phyloP scores from a whole-genome alignment of 768 basidiomycete genomes.

The Trametes gibbosa region DNA sequence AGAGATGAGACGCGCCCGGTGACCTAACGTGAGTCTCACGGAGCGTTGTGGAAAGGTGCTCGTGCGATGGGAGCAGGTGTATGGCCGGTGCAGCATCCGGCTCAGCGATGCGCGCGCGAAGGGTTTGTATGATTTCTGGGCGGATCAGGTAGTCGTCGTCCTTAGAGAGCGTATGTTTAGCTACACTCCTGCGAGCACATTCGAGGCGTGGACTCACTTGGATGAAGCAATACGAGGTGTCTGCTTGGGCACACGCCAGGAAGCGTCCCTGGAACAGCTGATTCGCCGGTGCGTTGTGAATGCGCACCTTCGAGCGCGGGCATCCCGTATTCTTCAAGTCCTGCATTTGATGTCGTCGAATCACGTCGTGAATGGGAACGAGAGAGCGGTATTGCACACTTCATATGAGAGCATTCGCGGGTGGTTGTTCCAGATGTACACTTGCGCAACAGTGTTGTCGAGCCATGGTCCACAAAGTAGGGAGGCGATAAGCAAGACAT shows the following conservation, averaged over 20 bases:
- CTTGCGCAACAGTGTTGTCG: slow-evolving; percentile 43
- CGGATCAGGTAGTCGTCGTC: slow-evolving; percentile 68
- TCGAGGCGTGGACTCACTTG: slow-evolving; percentile 40
- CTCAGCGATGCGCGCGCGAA: slow-evolving; percentile 42
- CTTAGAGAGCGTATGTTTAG: slow-evolving; percentile 31
- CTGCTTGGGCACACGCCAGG: slow-evolving; percentile 50
- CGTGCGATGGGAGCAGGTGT: slow-evolving; percentile 59
- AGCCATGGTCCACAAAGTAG: slow-evolving; percentile 48
- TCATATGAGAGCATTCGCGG: slow-evolving; percentile 39
- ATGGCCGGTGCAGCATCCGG: slow-evolving; percentile 32
- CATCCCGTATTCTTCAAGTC: slow-evolving; percentile 40
- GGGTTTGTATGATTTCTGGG: slow-evolving; percentile 52
- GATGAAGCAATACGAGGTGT: slow-evolving; percentile 58
- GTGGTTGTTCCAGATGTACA: slow-evolving; percentile 66
- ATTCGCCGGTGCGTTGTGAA: slow-evolving; percentile 57
- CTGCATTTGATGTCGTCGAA: slow-evolving; percentile 26
- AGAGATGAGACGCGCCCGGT: slow-evolving; percentile 18
- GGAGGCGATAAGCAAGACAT: slow-evolving; percentile 54
- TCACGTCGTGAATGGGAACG: background rate
- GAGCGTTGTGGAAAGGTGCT: slow-evolving; percentile 53
- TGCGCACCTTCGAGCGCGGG: slow-evolving; percentile 41
- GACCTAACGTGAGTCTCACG: slow-evolving; percentile 39
- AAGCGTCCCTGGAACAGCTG: slow-evolving; percentile 62
- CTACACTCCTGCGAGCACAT: background rate
- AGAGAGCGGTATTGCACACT: slow-evolving; percentile 33